phyloP scores from a whole-genome alignment of 495 filamentous ascomycete genomes.

The Daldinia loculata region DNA sequence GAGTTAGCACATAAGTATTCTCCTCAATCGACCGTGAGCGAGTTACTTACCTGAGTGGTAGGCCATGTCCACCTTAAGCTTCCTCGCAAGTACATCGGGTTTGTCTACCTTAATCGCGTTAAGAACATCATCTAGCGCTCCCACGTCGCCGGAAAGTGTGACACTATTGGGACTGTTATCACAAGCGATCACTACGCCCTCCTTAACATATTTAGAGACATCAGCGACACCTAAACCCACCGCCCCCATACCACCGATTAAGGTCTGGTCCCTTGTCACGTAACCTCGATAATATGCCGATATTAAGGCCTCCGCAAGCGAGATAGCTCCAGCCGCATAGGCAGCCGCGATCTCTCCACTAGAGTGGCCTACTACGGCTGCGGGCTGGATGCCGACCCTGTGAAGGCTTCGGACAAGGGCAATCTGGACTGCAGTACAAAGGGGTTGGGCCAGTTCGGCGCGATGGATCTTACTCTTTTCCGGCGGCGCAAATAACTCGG shows the following conservation, averaged over 20 bases:
- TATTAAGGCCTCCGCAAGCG: background rate
- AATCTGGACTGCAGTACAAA: slow-evolving; percentile 60
- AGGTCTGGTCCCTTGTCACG: background rate
- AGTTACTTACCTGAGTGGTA: background rate
- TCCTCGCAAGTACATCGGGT: background rate
- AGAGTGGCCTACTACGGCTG: background rate
- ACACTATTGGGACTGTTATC: background rate
- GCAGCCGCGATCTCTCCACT: background rate
- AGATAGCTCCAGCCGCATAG: background rate
- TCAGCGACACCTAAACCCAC: background rate
- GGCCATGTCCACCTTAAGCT: background rate
- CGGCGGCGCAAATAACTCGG: slow-evolving; percentile 31
- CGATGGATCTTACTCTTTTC: slow-evolving; percentile 33
- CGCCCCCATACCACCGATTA: background rate
- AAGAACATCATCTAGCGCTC: background rate
- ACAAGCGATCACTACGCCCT: background rate
- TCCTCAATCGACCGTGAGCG: background rate
- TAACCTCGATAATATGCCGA: background rate
- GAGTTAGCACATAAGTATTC: background rate
- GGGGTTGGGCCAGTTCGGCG: slow-evolving; percentile 55
- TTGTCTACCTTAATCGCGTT: background rate
- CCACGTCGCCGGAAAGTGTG: background rate
- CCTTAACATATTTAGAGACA: background rate
- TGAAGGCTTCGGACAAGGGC: background rate
- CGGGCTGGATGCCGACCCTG: background rate